These are phyloP conservation scores for Salmacisia buchloeana DNA, from an alignment of 1,284 basidiomycete species.

Conservation along the genomic window DNA sequence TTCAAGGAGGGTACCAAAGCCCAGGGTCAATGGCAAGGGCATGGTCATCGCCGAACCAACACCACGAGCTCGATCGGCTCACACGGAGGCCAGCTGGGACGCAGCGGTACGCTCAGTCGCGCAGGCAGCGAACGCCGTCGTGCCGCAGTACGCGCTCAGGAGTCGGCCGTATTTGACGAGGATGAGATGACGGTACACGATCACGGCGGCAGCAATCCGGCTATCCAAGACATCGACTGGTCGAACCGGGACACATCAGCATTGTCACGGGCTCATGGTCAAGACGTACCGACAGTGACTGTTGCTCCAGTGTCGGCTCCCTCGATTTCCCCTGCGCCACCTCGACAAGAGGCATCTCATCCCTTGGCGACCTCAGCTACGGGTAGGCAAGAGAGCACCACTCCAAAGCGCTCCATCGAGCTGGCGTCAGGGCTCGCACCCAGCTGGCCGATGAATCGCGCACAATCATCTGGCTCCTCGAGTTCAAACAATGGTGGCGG, in stretches of 20 bases:
- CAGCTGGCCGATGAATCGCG: too few species aligned
- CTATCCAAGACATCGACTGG: neutral
- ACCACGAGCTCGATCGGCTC: neutral
- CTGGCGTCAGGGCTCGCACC: too few species aligned
- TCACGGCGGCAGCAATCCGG: neutral
- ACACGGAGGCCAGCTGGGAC: neutral
- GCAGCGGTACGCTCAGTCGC: neutral
- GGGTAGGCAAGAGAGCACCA: too few species aligned
- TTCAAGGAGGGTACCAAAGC: slow-evolving; percentile 1
- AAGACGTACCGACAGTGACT: too few species aligned
- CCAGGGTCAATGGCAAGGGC: neutral
- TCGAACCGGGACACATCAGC: neutral
- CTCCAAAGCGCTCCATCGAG: too few species aligned
- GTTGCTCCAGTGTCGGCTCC: too few species aligned
- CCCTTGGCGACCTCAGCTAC: too few species aligned
- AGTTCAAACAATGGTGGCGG: too few species aligned
- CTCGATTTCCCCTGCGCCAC: too few species aligned
- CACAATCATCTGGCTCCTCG: too few species aligned
- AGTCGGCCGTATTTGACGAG: neutral
- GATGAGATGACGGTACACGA: slow-evolving; percentile 5
- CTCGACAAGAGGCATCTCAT: too few species aligned
- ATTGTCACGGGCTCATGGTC: neutral
- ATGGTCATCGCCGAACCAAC: neutral
- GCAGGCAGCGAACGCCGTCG: neutral
- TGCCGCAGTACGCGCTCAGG: neutral